Evolutionary conservation across 805 yeast genomes (phyloP).

Genomic region (Blastobotrys parvus): DNA sequence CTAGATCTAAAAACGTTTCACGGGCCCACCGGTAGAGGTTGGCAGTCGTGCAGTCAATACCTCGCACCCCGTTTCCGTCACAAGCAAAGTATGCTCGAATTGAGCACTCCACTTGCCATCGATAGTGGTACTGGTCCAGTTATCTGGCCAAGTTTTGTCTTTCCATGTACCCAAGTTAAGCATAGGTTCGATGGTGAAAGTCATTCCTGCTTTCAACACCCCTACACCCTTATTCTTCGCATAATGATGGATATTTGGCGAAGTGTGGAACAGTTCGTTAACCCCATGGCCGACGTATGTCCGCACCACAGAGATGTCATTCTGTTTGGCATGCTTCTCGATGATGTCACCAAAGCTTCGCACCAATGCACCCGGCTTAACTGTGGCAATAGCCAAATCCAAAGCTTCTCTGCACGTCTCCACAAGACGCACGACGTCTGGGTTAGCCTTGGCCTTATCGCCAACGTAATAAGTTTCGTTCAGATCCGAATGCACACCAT

Average conservation of each 20-base stretch:
- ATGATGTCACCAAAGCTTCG: constrained; percentile 81
- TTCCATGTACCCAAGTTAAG: constrained; percentile 73
- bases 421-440: constrained; percentile 78
- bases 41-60: constrained; percentile 75
- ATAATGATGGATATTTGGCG: constrained; percentile 91
- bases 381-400: constrained; percentile 70
- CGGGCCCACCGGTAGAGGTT: constrained; percentile 75
- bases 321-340: constrained; percentile 73
- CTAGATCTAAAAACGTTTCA: neutral
- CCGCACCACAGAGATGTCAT: constrained; percentile 79
- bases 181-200: constrained; percentile 98
- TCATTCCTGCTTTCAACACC: constrained; percentile 90
- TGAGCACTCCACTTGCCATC: constrained; percentile 92
- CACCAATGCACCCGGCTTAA: constrained; percentile 88
- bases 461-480: constrained; percentile 98
- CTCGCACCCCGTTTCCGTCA: constrained; percentile 91
- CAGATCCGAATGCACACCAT: constrained; percentile 89
- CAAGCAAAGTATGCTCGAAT: constrained; percentile 82
- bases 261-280: constrained; percentile 77
- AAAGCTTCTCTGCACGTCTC: constrained; percentile 87
- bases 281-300: constrained; percentile 93
- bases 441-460: constrained; percentile 69
- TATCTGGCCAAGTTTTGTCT: constrained; percentile 92
- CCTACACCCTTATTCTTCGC: constrained; percentile 91
- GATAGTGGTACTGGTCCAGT: constrained; percentile 89